Evolutionary conservation across 768 basidiomycete species (phyloP).

Genomic region (Symmetrospora coprosmae): DNA sequence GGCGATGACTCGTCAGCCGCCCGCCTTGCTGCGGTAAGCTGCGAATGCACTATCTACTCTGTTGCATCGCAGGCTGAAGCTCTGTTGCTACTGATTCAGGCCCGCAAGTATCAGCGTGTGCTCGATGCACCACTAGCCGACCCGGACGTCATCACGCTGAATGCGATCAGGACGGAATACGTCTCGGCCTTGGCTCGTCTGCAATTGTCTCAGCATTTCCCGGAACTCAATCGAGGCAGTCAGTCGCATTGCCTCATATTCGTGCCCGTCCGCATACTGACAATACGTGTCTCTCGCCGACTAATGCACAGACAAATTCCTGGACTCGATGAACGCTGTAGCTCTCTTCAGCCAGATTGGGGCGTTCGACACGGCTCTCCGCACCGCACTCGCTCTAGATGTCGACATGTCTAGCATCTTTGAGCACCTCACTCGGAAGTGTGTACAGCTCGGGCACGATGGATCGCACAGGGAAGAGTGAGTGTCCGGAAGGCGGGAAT

Average conservation of each 20-base stretch:
- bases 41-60: no score
- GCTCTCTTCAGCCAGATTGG: constrained; percentile 62
- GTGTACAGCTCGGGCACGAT: constrained; percentile 62
- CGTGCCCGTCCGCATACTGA: not conserved
- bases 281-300: constrained; percentile 18
- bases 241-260: constrained; percentile 31
- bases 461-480: no score
- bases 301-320: constrained; percentile 33
- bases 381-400: constrained; percentile 56
- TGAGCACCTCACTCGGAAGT: constrained; percentile 58
- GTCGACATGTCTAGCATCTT: constrained; percentile 83
- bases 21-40: no score
- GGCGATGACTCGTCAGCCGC: no score
- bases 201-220: constrained; percentile 56
- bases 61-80: constrained; percentile 42
- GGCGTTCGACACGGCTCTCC: constrained; percentile 63
- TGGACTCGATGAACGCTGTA: constrained; percentile 48
- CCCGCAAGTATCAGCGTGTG: constrained; percentile 7
- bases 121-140: constrained; percentile 41
- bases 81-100: constrained; percentile 44
- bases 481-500: no score
- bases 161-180: constrained; percentile 61
- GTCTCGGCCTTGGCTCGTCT: constrained; percentile 62
- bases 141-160: constrained; percentile 61
- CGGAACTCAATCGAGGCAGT: constrained; percentile 50